These are phyloP conservation scores for Nicotiana rustica DNA, from an alignment of 305 asterid genomes.

Conservation along the genomic window DNA sequence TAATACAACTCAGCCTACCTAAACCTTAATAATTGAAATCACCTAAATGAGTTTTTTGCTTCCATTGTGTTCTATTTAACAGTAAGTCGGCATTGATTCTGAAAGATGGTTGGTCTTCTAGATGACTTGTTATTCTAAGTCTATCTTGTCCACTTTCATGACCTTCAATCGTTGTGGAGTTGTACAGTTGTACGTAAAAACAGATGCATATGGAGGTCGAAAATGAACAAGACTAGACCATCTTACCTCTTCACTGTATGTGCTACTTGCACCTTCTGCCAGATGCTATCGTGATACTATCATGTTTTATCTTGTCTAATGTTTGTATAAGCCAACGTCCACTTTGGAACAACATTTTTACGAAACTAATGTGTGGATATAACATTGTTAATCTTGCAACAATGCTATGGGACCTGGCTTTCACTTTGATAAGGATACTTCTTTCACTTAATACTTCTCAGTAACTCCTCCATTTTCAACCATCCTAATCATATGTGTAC, in stretches of 20 bases:
- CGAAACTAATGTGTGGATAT: slow-evolving; percentile 11
- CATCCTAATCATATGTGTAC: slow-evolving; percentile 7
- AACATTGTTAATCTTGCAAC: background rate
- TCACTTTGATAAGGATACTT: slow-evolving; percentile 7
- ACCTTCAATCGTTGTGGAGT: background rate
- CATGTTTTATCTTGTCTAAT: background rate
- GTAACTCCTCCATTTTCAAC: slow-evolving; percentile 26
- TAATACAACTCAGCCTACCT: background rate
- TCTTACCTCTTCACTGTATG: background rate
- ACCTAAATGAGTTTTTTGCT: background rate
- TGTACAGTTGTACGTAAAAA: background rate
- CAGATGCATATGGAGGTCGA: background rate
- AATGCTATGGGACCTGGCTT: background rate
- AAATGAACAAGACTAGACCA: background rate
- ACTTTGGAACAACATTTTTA: background rate
- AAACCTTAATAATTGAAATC: background rate
- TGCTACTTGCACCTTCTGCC: slow-evolving; percentile 6
- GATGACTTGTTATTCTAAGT: background rate
- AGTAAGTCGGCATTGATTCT: too few relatives aligned
- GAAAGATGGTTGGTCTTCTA: too few relatives aligned
- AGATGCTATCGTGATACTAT: slow-evolving; percentile 16
- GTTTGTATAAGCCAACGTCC: background rate
- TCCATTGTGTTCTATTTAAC: background rate
- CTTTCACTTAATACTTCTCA: background rate
- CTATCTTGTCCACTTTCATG: background rate